Evolutionary conservation across 345 rosid genomes (phyloP).

Genomic region (Triadica sebifera): DNA sequence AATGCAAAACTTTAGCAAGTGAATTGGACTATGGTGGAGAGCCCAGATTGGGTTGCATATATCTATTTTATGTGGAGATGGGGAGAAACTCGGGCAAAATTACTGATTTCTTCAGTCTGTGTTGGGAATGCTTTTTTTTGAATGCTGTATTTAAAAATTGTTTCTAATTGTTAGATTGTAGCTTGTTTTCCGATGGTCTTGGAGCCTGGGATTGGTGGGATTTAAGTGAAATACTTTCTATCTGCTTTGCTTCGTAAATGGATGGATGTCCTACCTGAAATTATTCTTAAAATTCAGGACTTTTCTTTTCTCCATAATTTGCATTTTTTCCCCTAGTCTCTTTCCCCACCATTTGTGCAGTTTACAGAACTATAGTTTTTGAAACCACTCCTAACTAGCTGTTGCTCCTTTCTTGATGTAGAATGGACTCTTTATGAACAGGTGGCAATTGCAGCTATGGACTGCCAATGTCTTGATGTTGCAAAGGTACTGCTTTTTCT

Average conservation of each 20-base stretch:
- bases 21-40: background rate
- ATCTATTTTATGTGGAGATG: background rate
- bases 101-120: background rate
- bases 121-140: background rate
- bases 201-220: background rate
- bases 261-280: background rate
- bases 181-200: background rate
- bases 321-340: background rate
- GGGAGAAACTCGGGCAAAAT: background rate
- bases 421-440: slow-evolving; percentile 97
- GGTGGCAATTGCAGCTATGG: slow-evolving; percentile 95
- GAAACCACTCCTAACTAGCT: slow-evolving; percentile 4
- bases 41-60: background rate
- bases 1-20: background rate
- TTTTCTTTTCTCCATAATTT: background rate
- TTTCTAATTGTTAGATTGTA: background rate
- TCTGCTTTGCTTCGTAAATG: no score
- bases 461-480: slow-evolving; percentile 71
- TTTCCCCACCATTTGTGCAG: background rate
- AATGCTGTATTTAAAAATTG: background rate
- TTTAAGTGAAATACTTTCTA: no score
- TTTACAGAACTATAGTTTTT: background rate
- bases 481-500: slow-evolving; percentile 58
- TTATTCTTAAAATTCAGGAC: background rate
- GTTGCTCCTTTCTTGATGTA: slow-evolving; percentile 29